Evolutionary conservation across 2,329 filamentous ascomycete genomes (phyloP).

Genomic region (Tolypocladium album): DNA sequence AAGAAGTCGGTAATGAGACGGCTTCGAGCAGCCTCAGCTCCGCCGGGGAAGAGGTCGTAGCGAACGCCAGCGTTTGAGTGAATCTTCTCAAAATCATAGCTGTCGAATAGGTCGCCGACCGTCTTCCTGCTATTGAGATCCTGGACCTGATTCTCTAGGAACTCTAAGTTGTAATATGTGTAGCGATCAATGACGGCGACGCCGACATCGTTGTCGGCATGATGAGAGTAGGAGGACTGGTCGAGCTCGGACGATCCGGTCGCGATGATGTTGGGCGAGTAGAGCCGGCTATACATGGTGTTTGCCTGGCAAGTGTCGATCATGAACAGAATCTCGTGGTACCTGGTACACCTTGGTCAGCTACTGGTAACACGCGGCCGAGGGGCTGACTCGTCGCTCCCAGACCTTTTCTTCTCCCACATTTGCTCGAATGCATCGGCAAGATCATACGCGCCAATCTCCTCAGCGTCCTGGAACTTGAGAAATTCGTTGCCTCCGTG

Average conservation of each 20-base stretch:
- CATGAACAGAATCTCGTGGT: conserved; percentile 98
- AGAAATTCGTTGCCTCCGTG: conserved; percentile 96
- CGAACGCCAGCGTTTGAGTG: conserved; percentile 85
- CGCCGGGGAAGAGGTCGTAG: conserved; percentile 90
- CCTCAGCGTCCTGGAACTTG: conserved; percentile 96
- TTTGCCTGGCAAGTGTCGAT: conserved; percentile 99
- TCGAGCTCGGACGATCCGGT: conserved; percentile 95
- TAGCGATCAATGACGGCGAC: conserved; percentile 97
- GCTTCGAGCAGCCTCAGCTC: conserved; percentile 64
- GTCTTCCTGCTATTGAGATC: conserved; percentile 82
- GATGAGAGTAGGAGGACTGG: conserved; percentile 93
- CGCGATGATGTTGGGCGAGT: conserved; percentile 95
- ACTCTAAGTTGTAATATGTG: conserved; percentile 97
- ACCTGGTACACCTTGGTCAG: conserved; percentile 29
- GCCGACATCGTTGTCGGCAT: conserved; percentile 94
- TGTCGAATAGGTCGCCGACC: conserved; percentile 89
- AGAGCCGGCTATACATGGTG: conserved; percentile 97
- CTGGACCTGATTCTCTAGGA: conserved; percentile 80
- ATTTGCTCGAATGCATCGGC: conserved; percentile 98
- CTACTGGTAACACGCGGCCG: neutral
- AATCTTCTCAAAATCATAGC: conserved; percentile 89
- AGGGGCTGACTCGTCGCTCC: neutral
- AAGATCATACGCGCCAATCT: conserved; percentile 92
- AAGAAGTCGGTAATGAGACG: conserved; percentile 94
- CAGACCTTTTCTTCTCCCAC: conserved; percentile 97